Evolutionary conservation across 257 asterid genomes (phyloP), one percentile per base, ranked within the genome.

Genomic region (Echites panduratus): DNA sequence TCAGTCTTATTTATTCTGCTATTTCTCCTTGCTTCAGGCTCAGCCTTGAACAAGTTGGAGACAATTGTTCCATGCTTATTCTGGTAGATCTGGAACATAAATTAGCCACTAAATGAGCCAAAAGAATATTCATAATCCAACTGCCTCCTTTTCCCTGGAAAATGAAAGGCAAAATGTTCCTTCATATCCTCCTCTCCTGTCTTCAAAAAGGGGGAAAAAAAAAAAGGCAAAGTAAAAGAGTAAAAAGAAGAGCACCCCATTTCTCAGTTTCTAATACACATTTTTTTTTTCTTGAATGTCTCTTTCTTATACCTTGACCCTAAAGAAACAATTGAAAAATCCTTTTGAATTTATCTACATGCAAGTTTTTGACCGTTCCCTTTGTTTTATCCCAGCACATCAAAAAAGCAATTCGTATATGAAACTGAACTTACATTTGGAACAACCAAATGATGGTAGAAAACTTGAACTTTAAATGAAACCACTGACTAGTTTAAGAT

Each of bases 21-120:
- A 84, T 44, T 79, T 85, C 8, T 79, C 81, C 48, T 49, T 62
- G 69, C 75, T 70, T 88, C 90, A 41, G 78, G 81, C n/a, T 89
- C 97, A 0, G 84, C 54, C 4, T 83, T 91, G n/a, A 73, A 80
- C 78, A 82, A 84, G 82, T n/a, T 84, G 58, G 96, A 75, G 72
- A 88, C 95, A 75, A 91, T 94, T 13, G 96, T 88, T 73, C 91
- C 97, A 96, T 77, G 90, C 92, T 85, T 88, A 96, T 70, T 49
- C 57, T 20, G 62, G 74, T 67, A 80, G 80, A 80, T 72, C 76
- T 76, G 68, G 44, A 68, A 80, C 83, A 79, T 38, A 77, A 54
- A 68, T 64, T 27, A n/a, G 44, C 75, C 70, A 49, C 75, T 50
- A 47, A 77, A 75, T 77, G 69, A 79, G 84, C 79, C 80, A 71